These are phyloP conservation scores for Umbellularia californica DNA, from an alignment of 164 flowering plant species.

Conservation along the genomic window DNA sequence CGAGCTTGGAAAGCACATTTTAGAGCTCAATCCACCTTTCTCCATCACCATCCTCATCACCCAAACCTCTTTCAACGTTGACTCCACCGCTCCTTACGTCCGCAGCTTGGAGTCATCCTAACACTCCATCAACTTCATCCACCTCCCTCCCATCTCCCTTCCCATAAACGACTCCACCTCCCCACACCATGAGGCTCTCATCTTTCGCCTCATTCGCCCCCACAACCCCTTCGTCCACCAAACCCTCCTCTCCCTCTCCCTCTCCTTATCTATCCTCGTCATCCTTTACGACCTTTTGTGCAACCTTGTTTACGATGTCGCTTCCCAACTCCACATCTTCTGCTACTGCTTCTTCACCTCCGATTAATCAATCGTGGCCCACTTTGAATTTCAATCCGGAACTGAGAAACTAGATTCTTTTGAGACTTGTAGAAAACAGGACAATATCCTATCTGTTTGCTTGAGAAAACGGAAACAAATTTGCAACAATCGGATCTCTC, in stretches of 20 bases:
- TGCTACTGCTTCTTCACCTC: conserved; percentile 17
- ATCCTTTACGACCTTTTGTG: conserved; percentile 38
- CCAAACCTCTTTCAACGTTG: conserved; percentile 11
- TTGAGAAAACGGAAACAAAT: no score
- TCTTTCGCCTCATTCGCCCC: conserved; percentile 17
- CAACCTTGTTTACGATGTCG: conserved; percentile 16
- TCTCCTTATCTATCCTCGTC: conserved; percentile 10
- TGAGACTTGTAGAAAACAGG: no score
- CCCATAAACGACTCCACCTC: conserved; percentile 4
- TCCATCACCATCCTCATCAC: conserved; percentile 24
- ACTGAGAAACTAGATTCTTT: no score
- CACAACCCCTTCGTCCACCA: conserved; percentile 24
- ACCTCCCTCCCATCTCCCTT: conserved; percentile 12
- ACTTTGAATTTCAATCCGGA: no score
- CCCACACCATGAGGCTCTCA: conserved; percentile 13
- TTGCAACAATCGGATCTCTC: no score
- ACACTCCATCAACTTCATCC: conserved; percentile 29
- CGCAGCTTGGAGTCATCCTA: conserved; percentile 17
- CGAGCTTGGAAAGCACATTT: conserved; percentile 28
- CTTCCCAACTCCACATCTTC: conserved; percentile 22
- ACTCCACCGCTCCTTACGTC: conserved; percentile 22
- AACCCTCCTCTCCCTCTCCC: conserved; percentile 25
- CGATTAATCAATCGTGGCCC: no score
- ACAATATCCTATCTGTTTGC: no score
- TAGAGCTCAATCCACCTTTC: conserved; percentile 7